Percentiles rank a stretch among this genome's conserved stretches.
Conservation (phyloP, 495 filamentous ascomycete genomes). For the Jackrogersella minutella region DNA sequence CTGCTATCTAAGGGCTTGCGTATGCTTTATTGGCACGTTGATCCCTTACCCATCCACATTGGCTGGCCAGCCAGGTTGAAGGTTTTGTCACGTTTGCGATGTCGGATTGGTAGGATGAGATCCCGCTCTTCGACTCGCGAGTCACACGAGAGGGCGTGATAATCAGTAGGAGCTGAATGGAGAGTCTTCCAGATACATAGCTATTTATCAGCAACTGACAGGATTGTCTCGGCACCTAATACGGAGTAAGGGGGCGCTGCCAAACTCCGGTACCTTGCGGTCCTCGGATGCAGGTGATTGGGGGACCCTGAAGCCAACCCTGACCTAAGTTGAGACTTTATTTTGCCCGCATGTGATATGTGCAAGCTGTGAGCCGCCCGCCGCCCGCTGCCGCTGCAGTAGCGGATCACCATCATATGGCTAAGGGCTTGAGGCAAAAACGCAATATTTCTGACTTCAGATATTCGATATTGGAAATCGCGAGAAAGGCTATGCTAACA, state of each 20-base stretch:
- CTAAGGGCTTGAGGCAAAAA: slow-evolving; percentile 8
- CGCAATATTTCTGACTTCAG: slow-evolving; percentile 10
- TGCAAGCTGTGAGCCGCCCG: slow-evolving; percentile 30
- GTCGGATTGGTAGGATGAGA: slow-evolving; percentile 33
- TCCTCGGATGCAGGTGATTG: slow-evolving; percentile 19
- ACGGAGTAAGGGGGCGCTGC: slow-evolving; percentile 26
- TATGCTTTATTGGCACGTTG: slow-evolving; percentile 39
- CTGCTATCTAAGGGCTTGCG: slow-evolving; percentile 27
- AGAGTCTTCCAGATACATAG: slow-evolving; percentile 32
- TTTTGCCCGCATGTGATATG: slow-evolving; percentile 28
- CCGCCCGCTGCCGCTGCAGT: slow-evolving; percentile 10
- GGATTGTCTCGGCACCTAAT: slow-evolving; percentile 14
- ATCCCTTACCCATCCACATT: slow-evolving; percentile 34
- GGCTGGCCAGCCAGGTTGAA: slow-evolving; percentile 35
- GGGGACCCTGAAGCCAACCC: slow-evolving; percentile 33
- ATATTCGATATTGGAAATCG: slow-evolving; percentile 11
- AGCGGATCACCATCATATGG: background rate
- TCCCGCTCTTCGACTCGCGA: slow-evolving; percentile 13
- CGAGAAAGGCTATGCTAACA: slow-evolving; percentile 1
- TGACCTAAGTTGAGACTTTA: slow-evolving; percentile 16
- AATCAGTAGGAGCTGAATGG: slow-evolving; percentile 35
- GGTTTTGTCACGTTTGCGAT: slow-evolving; percentile 30
- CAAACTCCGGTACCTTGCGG: slow-evolving; percentile 37
- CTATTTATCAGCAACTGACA: slow-evolving; percentile 27
- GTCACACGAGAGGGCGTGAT: slow-evolving; percentile 34